Base-by-base conservation (phyloP, 345 rosid species). In the Chamaenerion angustifolium region DNA sequence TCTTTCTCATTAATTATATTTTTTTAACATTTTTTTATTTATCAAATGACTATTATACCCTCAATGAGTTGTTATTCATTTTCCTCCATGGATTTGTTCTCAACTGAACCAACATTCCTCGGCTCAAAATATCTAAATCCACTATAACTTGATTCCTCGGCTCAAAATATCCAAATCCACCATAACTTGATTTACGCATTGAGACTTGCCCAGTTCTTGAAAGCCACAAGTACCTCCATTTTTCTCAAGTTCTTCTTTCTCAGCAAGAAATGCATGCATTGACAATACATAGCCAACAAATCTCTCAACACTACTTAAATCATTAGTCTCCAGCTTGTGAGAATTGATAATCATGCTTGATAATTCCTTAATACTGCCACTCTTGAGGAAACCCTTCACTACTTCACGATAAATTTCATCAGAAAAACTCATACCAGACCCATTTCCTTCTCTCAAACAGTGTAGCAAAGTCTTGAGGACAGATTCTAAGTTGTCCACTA, bases 191-290 rank as follows among this genome's bases (percentile, higher is more conserved):
- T 54, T 81, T 75, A 87, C 51, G 86, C 76, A 67, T 62, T 84
- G 45, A 92, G 74, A 64, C 98, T 94, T 66, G 78, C 96, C 96
- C 96, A 92, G 62, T 82, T 87, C 83, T 87, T 87, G 76, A 87
- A 92, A 45, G 94, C 90, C 64, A 87, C 58, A 19, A 92, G 88
- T 1, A 95, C 83, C 71, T 92, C 96, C 96, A 76, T 84, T 69
- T 84, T 92, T 64, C 81, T 78, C 63, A 78, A 72, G 71, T 66
- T 92, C 69, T 77, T 82, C 68, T 74, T 87, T 68, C 98, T 80
- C 68, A 87, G 35, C 66, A 83, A 50, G 46, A 67, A 3, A 92
- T 77, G 71, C 82, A 83, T 57, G 89, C 87, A 67, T 70, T 82
- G 55, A 92, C 57, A 46, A 87, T 52, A 16, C 95, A 65, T 69